These are phyloP conservation scores for Linnemannia zychae DNA, from an alignment of 192 early-diverging fungal species.

Conservation along the genomic window DNA sequence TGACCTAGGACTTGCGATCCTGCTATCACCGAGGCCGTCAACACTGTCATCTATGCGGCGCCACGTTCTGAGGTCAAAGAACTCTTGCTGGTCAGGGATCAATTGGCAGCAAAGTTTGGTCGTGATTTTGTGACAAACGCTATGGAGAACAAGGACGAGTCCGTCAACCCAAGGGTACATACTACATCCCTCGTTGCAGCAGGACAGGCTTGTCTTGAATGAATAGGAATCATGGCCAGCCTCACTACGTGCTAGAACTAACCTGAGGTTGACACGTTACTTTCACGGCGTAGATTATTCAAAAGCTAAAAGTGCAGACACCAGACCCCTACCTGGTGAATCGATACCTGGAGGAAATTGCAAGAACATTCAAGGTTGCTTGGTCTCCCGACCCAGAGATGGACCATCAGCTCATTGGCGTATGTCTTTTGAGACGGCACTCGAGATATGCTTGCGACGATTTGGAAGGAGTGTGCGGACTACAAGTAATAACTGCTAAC, in stretches of 20 bases:
- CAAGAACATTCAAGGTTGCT: constrained; percentile 79
- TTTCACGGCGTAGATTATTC: constrained; percentile 71
- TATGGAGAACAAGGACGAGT: constrained; percentile 79
- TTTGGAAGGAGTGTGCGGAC: background rate
- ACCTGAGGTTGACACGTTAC: background rate
- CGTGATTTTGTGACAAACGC: constrained; percentile 82
- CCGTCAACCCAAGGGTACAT: constrained; percentile 80
- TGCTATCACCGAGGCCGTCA: constrained; percentile 88
- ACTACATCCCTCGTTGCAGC: background rate
- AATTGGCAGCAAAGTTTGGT: constrained; percentile 86
- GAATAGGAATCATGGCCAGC: too few relatives aligned
- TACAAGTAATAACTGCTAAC: background rate
- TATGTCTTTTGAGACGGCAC: constrained; percentile 5
- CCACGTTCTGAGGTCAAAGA: constrained; percentile 90
- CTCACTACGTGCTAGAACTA: too few relatives aligned
- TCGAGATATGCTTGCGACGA: background rate
- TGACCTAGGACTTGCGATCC: constrained; percentile 77
- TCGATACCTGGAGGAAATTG: constrained; percentile 92
- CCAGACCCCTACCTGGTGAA: constrained; percentile 85
- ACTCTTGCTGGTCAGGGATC: constrained; percentile 78
- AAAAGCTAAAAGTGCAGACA: constrained; percentile 84
- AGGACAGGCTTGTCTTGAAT: background rate
- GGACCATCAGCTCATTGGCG: constrained; percentile 56
- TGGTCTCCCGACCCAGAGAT: constrained; percentile 72
- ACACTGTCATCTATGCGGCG: constrained; percentile 93